Conservation (phyloP, 2,329 filamentous ascomycete genomes). For the Didymella exigua region DNA sequence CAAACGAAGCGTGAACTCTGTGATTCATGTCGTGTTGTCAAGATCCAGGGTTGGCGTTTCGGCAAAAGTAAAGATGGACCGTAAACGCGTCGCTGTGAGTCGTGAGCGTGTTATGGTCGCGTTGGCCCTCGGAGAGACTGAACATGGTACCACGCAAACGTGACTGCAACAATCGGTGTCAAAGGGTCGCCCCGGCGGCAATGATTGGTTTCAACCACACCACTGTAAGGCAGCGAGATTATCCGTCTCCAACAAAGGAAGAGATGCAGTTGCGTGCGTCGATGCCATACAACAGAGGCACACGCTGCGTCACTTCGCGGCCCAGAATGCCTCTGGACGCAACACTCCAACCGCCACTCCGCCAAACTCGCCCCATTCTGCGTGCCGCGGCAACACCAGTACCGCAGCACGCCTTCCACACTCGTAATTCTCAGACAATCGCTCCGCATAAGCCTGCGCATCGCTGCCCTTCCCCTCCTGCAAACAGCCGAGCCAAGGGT, state of each 20-base stretch:
- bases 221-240: constrained; percentile 1
- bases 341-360: not conserved
- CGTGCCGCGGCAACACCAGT: not conserved
- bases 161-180: not conserved
- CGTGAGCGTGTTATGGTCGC: constrained; percentile 12
- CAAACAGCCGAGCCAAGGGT: constrained; percentile 7
- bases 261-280: not conserved
- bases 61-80: not conserved
- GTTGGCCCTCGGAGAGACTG: constrained; percentile 4
- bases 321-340: constrained; percentile 1
- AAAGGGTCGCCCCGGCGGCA: constrained; percentile 4
- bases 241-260: constrained; percentile 1
- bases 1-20: constrained; percentile 15
- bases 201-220: not conserved
- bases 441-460: constrained; percentile 8
- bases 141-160: not conserved
- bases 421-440: constrained; percentile 6
- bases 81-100: constrained; percentile 5
- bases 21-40: constrained; percentile 4
- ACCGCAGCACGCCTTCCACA: constrained; percentile 1
- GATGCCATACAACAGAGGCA: not conserved
- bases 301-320: constrained; percentile 6
- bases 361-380: not conserved
- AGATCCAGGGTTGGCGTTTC: constrained; percentile 4
- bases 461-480: constrained; percentile 11